Evolutionary conservation across 345 rosid genomes (phyloP).

Genomic region (Sisymbrium irio): DNA sequence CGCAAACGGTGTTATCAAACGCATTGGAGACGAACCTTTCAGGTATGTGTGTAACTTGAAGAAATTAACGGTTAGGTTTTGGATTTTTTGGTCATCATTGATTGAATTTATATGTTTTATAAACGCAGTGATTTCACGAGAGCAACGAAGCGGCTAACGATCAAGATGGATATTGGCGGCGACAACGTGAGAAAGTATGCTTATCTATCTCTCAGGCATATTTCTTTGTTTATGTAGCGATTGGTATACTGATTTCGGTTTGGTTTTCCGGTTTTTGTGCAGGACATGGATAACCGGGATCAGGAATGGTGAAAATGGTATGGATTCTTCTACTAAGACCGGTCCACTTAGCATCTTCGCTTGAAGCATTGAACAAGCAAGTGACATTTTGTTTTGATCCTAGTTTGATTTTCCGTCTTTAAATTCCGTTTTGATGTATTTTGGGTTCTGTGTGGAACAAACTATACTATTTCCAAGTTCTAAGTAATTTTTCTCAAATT

Average conservation of each 20-base stretch:
- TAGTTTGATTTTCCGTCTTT: background rate
- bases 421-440: background rate
- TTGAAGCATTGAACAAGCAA: conserved; percentile 25
- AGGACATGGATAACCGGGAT: conserved; percentile 72
- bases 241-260: conserved; percentile 13
- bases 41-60: conserved; percentile 50
- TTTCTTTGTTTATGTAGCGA: background rate
- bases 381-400: conserved; percentile 6
- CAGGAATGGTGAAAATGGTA: conserved; percentile 54
- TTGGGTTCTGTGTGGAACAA: conserved; percentile 14
- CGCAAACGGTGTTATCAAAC: conserved; percentile 54
- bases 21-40: conserved; percentile 80
- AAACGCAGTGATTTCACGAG: conserved; percentile 58
- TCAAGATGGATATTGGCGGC: conserved; percentile 52
- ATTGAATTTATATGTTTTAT: background rate
- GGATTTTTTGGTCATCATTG: background rate
- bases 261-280: conserved; percentile 14
- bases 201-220: background rate
- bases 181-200: conserved; percentile 62
- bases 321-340: conserved; percentile 57
- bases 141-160: conserved; percentile 70
- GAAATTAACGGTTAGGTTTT: background rate
- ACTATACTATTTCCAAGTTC: conserved; percentile 20
- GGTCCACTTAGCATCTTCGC: conserved; percentile 80
- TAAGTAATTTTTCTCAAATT: background rate